Percentiles rank a stretch among this genome's conserved stretches.
Evolutionary conservation across 139 green algal genomes (phyloP).

Genomic region (Haematococcus lacustris): DNA sequence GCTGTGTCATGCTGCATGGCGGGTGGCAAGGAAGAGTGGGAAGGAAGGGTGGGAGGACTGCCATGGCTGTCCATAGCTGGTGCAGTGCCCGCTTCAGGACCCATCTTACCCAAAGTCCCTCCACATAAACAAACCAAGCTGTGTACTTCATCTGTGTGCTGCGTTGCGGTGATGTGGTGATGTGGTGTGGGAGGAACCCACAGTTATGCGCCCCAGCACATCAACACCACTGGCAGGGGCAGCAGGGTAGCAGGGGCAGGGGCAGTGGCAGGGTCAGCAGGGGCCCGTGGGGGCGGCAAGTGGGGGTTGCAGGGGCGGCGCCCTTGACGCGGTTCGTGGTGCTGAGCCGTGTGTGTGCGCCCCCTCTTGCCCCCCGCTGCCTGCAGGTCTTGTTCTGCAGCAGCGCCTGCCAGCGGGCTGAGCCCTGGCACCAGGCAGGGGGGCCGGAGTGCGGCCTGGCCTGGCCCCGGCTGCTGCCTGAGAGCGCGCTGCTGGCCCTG

Average conservation of each 20-base stretch:
- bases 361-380: slow-evolving; percentile 22
- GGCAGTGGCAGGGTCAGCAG: neutral
- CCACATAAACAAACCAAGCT: no score
- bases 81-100: no score
- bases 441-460: slow-evolving; percentile 42
- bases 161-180: no score
- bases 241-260: no score
- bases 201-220: neutral
- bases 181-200: neutral
- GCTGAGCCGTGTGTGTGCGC: neutral
- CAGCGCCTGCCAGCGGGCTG: slow-evolving; percentile 9
- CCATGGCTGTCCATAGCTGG: no score
- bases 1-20: no score
- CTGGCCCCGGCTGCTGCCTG: slow-evolving; percentile 38
- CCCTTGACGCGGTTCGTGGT: neutral
- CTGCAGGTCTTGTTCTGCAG: slow-evolving; percentile 36
- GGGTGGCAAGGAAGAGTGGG: no score
- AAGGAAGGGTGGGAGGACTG: no score
- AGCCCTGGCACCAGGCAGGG: slow-evolving; percentile 19
- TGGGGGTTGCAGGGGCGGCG: neutral
- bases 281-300: neutral
- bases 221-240: no score
- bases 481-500: slow-evolving; percentile 23
- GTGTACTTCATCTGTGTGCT: no score
- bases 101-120: no score